Base-by-base conservation (phyloP, 202 grass and related monocot species). In the Panicum hallii region DNA sequence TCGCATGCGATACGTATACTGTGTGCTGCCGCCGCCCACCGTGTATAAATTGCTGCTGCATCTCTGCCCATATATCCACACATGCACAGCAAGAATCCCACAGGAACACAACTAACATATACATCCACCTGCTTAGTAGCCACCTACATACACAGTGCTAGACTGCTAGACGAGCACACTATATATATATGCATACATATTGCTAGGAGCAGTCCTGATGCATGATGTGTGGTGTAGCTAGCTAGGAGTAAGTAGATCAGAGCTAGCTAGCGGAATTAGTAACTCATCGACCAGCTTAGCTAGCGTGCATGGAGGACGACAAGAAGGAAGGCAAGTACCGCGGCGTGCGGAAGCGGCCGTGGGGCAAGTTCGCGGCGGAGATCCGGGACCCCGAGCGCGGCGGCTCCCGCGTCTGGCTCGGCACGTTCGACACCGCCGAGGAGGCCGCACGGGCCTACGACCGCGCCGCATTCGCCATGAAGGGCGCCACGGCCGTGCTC, bases 371-470 rank as follows among this genome's bases (percentile, higher is more conserved):
- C 78, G 87, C 89, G 0, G 91, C 93, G 2, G 93, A 96, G 86
- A 96, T 96, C 89, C 84, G 91, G 2, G 93, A 96, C 81, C 89
- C 93, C 1, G 89, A 89, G 53, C 87, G 90, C 64, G 83, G 87
- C 41, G 90, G 93, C 52, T 40, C 87, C 26, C 91, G 93, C 81
- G 72, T 83, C 26, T 95, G 93, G 90, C 86, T 95, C 19, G 93
- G 93, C 54, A 93, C 93, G 43, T 95, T 92, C 67, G 90, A 90
- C 88, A 90, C 87, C 7, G 93, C 93, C 1, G 93, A 95, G 83
- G 90, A 79, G 41, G 93, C 90, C 6, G 93, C 93, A 9, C 72
- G 87, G 44, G 90, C 90, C 2, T 95, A 95, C 71, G 90, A 95
- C 84, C 90, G 79, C 19, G 93, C 88, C 8, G 93, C 90, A 74